phyloP scores from a whole-genome alignment of 805 yeast species.

The Tanozyma kutaoensis region DNA sequence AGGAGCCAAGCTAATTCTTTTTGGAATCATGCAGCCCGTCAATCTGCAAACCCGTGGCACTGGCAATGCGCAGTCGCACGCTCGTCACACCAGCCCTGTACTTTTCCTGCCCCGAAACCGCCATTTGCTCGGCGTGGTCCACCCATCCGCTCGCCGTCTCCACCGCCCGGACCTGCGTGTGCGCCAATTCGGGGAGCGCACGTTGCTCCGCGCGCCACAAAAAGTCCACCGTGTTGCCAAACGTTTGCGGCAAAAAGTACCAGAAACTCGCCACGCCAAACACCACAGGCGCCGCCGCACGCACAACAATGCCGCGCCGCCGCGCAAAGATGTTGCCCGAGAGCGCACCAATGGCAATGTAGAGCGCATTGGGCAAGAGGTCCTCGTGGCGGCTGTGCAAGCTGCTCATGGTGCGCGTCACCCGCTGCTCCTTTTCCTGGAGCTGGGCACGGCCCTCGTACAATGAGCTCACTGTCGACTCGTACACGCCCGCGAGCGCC shows the following conservation, averaged over 20 bases:
- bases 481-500: constrained; percentile 16
- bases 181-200: constrained; percentile 49
- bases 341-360: constrained; percentile 54
- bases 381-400: constrained; percentile 58
- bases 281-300: constrained; percentile 41
- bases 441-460: constrained; percentile 37
- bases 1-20: too few relatives aligned
- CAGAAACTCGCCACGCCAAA: constrained; percentile 56
- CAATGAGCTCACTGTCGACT: constrained; percentile 16
- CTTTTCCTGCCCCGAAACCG: constrained; percentile 21
- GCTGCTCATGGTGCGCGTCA: constrained; percentile 47
- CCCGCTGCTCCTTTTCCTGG: constrained; percentile 46
- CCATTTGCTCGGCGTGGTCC: constrained; percentile 28
- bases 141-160: constrained; percentile 32
- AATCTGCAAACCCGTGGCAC: constrained; percentile 55
- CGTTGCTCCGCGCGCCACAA: constrained; percentile 49
- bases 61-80: constrained; percentile 32
- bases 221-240: constrained; percentile 41
- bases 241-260: constrained; percentile 63
- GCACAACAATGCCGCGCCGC: constrained; percentile 43
- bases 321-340: constrained; percentile 67
- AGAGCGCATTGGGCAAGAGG: constrained; percentile 56
- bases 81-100: constrained; percentile 22
- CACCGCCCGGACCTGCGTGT: constrained; percentile 40
- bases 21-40: too few relatives aligned